A percentile compares a stretch with the other conserved stretches of the same genome.
phyloP scores from a whole-genome alignment of 495 filamentous ascomycete genomes.

The Opeltia flavorubescens region DNA sequence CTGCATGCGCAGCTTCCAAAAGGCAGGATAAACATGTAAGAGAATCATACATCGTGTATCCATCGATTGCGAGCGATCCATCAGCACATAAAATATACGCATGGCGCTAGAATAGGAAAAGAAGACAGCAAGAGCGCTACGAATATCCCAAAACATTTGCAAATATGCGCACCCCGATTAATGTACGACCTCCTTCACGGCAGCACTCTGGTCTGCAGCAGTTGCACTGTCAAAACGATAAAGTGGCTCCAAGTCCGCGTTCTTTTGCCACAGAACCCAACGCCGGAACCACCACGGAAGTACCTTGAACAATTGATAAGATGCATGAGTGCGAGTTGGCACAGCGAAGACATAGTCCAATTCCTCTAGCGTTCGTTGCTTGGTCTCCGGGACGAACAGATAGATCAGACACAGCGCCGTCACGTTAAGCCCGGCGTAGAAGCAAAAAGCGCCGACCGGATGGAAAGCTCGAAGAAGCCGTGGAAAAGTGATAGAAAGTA shows the following conservation, averaged over 20 bases:
- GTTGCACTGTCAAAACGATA: conserved; percentile 41
- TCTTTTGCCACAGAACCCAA: conserved; percentile 44
- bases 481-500: conserved; percentile 58
- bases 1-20: too few species aligned
- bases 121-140: too few species aligned
- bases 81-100: too few species aligned
- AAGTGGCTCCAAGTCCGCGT: conserved; percentile 42
- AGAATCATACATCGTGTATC: not conserved
- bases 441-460: conserved; percentile 38
- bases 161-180: too few species aligned
- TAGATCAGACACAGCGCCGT: conserved; percentile 57
- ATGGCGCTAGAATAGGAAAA: too few species aligned
- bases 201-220: conserved; percentile 11
- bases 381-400: conserved; percentile 65
- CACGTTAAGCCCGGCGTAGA: conserved; percentile 56
- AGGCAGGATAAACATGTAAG: too few species aligned
- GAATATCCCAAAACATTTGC: too few species aligned
- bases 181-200: conserved; percentile 1
- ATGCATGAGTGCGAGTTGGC: conserved; percentile 45
- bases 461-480: conserved; percentile 45
- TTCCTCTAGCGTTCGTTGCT: conserved; percentile 69
- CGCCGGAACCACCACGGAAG: conserved; percentile 60
- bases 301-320: conserved; percentile 47
- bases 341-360: conserved; percentile 75
- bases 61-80: too few species aligned